A percentile compares a stretch with the other conserved stretches of the same genome.
Conservation (phyloP, 192 early-diverging fungal species). For the Nowakowskiella sp. region DNA sequence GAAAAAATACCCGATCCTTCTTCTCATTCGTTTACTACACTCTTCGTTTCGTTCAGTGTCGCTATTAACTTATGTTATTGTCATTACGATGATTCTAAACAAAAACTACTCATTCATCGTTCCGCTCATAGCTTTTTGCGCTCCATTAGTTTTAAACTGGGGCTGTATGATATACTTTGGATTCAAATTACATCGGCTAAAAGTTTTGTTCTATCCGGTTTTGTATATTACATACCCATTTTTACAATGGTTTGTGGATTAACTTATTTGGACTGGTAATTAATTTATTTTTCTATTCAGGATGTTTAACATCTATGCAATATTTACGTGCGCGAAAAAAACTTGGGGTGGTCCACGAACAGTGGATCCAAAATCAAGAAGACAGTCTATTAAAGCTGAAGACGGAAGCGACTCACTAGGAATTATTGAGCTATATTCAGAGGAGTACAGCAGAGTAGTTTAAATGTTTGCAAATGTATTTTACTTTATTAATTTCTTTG, state of each 20-base stretch:
- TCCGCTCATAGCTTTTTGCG: not conserved
- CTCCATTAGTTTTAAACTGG: conserved; percentile 22
- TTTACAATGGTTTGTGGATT: too few relatives aligned
- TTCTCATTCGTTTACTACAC: conserved; percentile 12
- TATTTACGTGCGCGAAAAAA: conserved; percentile 13
- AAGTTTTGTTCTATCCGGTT: conserved; percentile 16
- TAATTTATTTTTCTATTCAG: too few relatives aligned
- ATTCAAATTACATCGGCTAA: conserved; percentile 4
- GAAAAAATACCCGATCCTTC: conserved; percentile 17
- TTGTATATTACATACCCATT: conserved; percentile 17
- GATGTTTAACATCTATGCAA: conserved; percentile 12
- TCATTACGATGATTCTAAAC: conserved; percentile 13
- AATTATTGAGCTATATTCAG: conserved; percentile 22
- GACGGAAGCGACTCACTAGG: conserved; percentile 1
- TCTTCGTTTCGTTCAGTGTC: conserved; percentile 16
- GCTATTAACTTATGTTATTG: conserved; percentile 12
- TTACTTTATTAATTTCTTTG: not conserved
- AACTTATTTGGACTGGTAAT: too few relatives aligned
- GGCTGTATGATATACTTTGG: conserved; percentile 15
- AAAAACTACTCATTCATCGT: not conserved
- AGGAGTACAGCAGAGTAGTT: conserved; percentile 24
- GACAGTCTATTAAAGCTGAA: conserved; percentile 9
- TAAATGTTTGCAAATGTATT: not conserved
- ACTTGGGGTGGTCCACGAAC: conserved; percentile 21
- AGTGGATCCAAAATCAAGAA: not conserved